Evolutionary conservation across 208 protist genomes (phyloP).

Genomic region (Trypanosoma caninum): DNA sequence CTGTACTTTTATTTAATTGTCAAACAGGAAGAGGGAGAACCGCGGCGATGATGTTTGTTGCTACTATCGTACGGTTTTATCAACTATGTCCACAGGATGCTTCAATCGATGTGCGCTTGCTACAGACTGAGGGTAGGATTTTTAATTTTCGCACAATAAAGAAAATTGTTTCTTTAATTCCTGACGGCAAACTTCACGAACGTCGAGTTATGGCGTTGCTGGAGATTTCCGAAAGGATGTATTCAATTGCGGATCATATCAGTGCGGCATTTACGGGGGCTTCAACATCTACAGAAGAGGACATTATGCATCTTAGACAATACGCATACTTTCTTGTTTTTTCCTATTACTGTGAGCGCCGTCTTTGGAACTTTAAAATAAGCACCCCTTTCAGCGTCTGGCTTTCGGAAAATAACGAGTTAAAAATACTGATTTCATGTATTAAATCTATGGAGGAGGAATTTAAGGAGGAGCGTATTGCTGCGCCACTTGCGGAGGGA

Average conservation of each 20-base stretch:
- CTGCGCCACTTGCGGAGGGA: constrained; percentile 30
- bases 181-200: constrained; percentile 85
- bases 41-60: constrained; percentile 83
- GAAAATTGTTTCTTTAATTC: constrained; percentile 85
- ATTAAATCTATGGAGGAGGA: constrained; percentile 75
- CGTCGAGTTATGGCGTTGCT: constrained; percentile 70
- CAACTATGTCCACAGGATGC: constrained; percentile 76
- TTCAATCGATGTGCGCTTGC: constrained; percentile 56
- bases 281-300: constrained; percentile 46
- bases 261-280: constrained; percentile 59
- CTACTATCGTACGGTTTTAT: constrained; percentile 88
- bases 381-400: constrained; percentile 58
- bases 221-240: constrained; percentile 82
- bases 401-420: constrained; percentile 60
- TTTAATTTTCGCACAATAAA: constrained; percentile 80
- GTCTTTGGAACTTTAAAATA: constrained; percentile 66
- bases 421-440: constrained; percentile 65
- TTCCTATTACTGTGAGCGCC: constrained; percentile 89
- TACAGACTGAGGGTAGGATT: constrained; percentile 40
- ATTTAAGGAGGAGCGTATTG: constrained; percentile 64
- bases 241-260: constrained; percentile 86
- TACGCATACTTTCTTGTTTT: constrained; percentile 86
- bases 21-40: constrained; percentile 81
- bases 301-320: constrained; percentile 80
- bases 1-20: constrained; percentile 84